These are phyloP conservation scores for Striga asiatica DNA, from an alignment of 257 asterid species.

Conservation along the genomic window DNA sequence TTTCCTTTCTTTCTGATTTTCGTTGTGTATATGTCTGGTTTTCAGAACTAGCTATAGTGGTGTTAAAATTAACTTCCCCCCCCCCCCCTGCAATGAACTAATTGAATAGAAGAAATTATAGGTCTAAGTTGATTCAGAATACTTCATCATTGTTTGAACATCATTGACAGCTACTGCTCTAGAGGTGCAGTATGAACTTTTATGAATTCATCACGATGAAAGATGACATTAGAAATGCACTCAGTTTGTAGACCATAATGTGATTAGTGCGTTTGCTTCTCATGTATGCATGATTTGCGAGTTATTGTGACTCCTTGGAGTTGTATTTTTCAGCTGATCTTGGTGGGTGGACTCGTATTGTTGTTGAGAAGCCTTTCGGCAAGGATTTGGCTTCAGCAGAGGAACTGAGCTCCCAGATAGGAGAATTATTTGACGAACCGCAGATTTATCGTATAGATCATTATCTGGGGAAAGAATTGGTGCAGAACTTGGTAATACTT, in stretches of 20 bases:
- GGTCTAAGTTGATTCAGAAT: too few relatives aligned
- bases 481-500: slow-evolving; percentile 81
- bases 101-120: too few relatives aligned
- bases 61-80: neutral
- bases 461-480: slow-evolving; percentile 95
- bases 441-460: slow-evolving; percentile 97
- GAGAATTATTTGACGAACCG: slow-evolving; percentile 79
- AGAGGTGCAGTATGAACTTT: too few relatives aligned
- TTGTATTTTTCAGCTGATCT: slow-evolving; percentile 57
- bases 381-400: slow-evolving; percentile 94
- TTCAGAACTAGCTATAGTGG: too few relatives aligned
- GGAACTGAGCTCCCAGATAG: slow-evolving; percentile 88
- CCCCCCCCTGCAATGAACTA: too few relatives aligned
- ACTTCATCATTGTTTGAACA: too few relatives aligned
- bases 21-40: neutral
- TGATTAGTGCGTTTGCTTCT: neutral
- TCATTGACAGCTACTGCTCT: too few relatives aligned
- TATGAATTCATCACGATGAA: neutral
- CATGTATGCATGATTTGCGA: neutral
- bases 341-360: slow-evolving; percentile 98
- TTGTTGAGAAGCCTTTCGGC: slow-evolving; percentile 98
- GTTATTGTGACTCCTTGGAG: slow-evolving; percentile 7
- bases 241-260: neutral
- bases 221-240: neutral
- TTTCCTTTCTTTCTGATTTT: neutral